Conservation (phyloP, 2,329 filamentous ascomycete species). For the Trichoderma breve region DNA sequence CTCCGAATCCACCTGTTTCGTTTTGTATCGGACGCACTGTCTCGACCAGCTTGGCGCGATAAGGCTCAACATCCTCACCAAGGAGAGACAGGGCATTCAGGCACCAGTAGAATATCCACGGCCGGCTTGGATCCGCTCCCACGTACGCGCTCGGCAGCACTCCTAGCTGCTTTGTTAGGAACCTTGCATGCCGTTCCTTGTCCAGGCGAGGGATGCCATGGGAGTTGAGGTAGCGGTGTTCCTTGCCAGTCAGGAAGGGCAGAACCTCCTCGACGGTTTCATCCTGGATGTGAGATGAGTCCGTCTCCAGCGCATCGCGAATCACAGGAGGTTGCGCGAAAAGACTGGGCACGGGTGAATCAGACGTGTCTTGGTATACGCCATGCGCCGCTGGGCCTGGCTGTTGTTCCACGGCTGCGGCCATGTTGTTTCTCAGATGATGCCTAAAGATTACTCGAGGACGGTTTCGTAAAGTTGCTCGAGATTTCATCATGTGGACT, state of each 20-base stretch:
- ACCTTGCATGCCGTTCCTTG: slow-evolving; percentile 59
- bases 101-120: slow-evolving; percentile 95
- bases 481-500: slow-evolving; percentile 32
- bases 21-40: slow-evolving; percentile 85
- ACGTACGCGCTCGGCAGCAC: slow-evolving; percentile 69
- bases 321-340: slow-evolving; percentile 61
- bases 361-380: slow-evolving; percentile 10
- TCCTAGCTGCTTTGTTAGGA: slow-evolving; percentile 58
- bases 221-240: slow-evolving; percentile 58
- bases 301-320: slow-evolving; percentile 63
- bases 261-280: slow-evolving; percentile 67
- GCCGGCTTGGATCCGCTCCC: slow-evolving; percentile 78
- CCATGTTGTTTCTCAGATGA: slow-evolving; percentile 24
- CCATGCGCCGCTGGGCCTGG: neutral
- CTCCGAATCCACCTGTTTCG: slow-evolving; percentile 79
- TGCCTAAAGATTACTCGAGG: slow-evolving; percentile 35
- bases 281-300: slow-evolving; percentile 66
- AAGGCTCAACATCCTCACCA: slow-evolving; percentile 68
- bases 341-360: slow-evolving; percentile 48
- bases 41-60: slow-evolving; percentile 66
- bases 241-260: slow-evolving; percentile 61
- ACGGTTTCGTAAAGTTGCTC: slow-evolving; percentile 30
- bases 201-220: slow-evolving; percentile 74
- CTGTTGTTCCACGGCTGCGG: slow-evolving; percentile 21
- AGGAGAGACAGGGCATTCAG: slow-evolving; percentile 72